Conservation (phyloP, 1,284 basidiomycete species). For the Marasmius sp. region DNA sequence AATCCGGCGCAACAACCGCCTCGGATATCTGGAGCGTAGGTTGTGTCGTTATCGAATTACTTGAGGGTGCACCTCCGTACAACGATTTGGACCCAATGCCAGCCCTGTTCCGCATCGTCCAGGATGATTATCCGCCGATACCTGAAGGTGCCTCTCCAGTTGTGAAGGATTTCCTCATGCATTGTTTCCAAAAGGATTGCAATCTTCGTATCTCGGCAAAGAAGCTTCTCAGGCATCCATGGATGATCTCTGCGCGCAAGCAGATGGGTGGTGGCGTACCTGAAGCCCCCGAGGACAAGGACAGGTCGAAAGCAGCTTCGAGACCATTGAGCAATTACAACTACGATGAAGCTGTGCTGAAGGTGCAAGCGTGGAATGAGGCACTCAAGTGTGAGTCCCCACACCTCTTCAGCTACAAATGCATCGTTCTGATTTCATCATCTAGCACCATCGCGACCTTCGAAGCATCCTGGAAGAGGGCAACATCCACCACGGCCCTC, state of each 20-base stretch:
- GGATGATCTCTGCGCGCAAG: slow-evolving; percentile 88
- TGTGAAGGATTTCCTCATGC: slow-evolving; percentile 94
- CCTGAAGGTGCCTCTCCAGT: slow-evolving; percentile 93
- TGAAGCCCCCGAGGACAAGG: slow-evolving; percentile 28
- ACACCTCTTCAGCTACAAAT: neutral
- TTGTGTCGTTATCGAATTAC: slow-evolving; percentile 93
- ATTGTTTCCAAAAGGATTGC: slow-evolving; percentile 98
- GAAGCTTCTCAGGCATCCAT: slow-evolving; percentile 90
- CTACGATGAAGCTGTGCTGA: slow-evolving; percentile 91
- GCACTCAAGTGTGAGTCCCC: slow-evolving; percentile 78
- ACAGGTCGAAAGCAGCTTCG: slow-evolving; percentile 17
- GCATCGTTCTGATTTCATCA: slow-evolving; percentile 9
- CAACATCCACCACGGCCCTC: slow-evolving; percentile 34
- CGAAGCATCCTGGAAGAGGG: slow-evolving; percentile 56
- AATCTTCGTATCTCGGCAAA: slow-evolving; percentile 93
- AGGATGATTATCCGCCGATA: slow-evolving; percentile 94
- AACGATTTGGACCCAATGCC: slow-evolving; percentile 97
- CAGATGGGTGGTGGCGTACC: slow-evolving; percentile 58
- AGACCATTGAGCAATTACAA: slow-evolving; percentile 74
- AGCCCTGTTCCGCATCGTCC: slow-evolving; percentile 95
- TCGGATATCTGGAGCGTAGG: slow-evolving; percentile 98
- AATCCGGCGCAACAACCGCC: slow-evolving; percentile 93
- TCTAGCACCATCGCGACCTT: slow-evolving; percentile 57
- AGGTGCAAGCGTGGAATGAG: slow-evolving; percentile 98
- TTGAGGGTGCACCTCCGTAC: slow-evolving; percentile 96